These are phyloP conservation scores for Podila clonocystis DNA, from an alignment of 192 early-diverging fungal species.

Conservation along the genomic window DNA sequence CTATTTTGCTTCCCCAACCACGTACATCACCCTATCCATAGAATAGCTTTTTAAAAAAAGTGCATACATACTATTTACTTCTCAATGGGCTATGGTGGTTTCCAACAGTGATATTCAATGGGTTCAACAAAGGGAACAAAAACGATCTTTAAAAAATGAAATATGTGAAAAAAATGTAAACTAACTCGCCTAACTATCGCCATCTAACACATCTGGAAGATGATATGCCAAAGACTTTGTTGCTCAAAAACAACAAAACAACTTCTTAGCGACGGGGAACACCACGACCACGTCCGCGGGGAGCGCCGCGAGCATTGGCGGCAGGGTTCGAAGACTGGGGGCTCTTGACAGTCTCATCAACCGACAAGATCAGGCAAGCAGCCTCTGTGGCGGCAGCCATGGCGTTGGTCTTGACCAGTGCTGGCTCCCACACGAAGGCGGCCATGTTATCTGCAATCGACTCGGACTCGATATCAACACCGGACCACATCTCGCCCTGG, in stretches of 20 bases:
- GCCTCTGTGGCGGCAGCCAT: conserved; percentile 95
- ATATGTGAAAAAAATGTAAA: too few species aligned
- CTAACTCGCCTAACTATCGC: too few species aligned
- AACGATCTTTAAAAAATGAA: too few species aligned
- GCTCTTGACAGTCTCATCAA: conserved; percentile 98
- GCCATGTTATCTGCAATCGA: conserved; percentile 90
- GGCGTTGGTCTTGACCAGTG: conserved; percentile 97
- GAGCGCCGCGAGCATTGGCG: conserved; percentile 59
- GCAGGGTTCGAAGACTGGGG: conserved; percentile 84
- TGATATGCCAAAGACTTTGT: not conserved
- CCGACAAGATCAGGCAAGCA: conserved; percentile 93
- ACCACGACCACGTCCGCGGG: conserved; percentile 73
- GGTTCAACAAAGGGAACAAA: too few species aligned
- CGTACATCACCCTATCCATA: too few species aligned
- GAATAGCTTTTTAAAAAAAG: too few species aligned
- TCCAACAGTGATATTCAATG: too few species aligned
- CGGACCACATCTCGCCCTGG: conserved; percentile 83
- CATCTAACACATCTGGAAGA: too few species aligned
- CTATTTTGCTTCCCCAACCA: too few species aligned
- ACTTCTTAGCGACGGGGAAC: conserved; percentile 65
- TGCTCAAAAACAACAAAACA: not conserved
- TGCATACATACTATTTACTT: too few species aligned
- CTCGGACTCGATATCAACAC: conserved; percentile 92
- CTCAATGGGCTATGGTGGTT: too few species aligned
- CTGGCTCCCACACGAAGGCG: conserved; percentile 98